Evolutionary conservation across 2,329 filamentous ascomycete species (phyloP).

Genomic region (Trematosphaeria pertusa): DNA sequence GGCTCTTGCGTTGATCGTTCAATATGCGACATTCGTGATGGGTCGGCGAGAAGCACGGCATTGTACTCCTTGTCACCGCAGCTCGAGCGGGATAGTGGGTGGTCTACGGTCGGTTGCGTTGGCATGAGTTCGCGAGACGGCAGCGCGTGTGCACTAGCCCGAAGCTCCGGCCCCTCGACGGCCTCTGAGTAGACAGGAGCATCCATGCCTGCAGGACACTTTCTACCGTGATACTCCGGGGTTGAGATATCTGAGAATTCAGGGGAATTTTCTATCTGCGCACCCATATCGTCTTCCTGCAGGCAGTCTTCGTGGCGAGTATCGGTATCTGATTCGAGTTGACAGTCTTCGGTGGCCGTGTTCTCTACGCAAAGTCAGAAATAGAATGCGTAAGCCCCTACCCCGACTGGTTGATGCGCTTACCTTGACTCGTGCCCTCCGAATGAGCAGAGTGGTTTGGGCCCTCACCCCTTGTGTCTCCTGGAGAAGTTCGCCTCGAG

Average conservation of each 20-base stretch:
- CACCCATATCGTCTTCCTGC: conserved; percentile 13
- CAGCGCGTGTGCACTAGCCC: conserved; percentile 11
- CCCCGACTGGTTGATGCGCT: conserved; percentile 7
- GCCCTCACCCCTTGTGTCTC: conserved; percentile 9
- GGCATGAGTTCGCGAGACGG: conserved; percentile 5
- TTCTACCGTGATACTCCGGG: conserved; percentile 8
- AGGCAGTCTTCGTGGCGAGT: conserved; percentile 9
- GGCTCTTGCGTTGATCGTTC: conserved; percentile 14
- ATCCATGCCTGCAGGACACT: conserved; percentile 1
- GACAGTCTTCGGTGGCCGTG: conserved; percentile 14
- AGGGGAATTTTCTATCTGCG: conserved; percentile 10
- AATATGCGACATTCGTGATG: conserved; percentile 12
- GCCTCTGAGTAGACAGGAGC: conserved; percentile 3
- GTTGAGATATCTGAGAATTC: conserved; percentile 9
- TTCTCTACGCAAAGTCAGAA: conserved; percentile 22
- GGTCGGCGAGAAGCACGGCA: too few relatives aligned
- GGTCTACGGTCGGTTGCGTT: conserved; percentile 15
- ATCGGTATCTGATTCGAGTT: conserved; percentile 11
- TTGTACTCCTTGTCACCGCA: too few relatives aligned
- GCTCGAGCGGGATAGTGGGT: too few relatives aligned
- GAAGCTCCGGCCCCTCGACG: conserved; percentile 8
- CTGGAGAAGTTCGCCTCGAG: conserved; percentile 7
- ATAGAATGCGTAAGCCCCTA: conserved; percentile 13
- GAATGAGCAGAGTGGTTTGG: conserved; percentile 13
- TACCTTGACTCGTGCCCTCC: conserved; percentile 18